Percentiles rank a stretch among this genome's conserved stretches.
Evolutionary conservation across 2,329 filamentous ascomycete genomes (phyloP).

Genomic region (Calonectria pteridis): DNA sequence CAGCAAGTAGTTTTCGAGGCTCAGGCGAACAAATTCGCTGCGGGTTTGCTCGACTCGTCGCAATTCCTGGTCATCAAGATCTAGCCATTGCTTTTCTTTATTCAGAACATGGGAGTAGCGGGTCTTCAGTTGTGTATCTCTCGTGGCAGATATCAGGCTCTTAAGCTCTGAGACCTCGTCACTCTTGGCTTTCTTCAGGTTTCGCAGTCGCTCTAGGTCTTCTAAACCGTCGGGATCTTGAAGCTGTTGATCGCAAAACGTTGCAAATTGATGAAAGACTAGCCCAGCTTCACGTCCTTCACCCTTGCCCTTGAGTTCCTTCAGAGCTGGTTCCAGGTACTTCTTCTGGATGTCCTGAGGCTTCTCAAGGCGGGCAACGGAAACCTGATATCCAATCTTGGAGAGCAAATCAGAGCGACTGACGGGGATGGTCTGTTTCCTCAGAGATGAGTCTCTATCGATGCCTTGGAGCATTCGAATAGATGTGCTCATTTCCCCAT

Average conservation of each 20-base stretch:
- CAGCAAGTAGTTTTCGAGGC: conserved; percentile 92
- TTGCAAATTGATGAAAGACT: conserved; percentile 94
- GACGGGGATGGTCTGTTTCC: conserved; percentile 77
- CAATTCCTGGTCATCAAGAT: conserved; percentile 90
- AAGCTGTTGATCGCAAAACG: conserved; percentile 94
- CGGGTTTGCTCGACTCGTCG: conserved; percentile 81
- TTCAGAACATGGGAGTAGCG: conserved; percentile 71
- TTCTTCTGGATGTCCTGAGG: conserved; percentile 89
- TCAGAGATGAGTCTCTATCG: conserved; percentile 68
- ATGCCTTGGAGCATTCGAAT: conserved; percentile 89
- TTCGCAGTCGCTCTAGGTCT: conserved; percentile 85
- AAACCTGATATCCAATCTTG: conserved; percentile 89
- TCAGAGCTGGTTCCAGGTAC: conserved; percentile 87
- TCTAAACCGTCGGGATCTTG: conserved; percentile 87
- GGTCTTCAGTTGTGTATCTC: conserved; percentile 65
- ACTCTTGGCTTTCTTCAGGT: conserved; percentile 82
- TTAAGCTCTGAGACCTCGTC: conserved; percentile 84
- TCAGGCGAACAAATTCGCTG: conserved; percentile 86
- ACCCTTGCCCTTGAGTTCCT: conserved; percentile 77
- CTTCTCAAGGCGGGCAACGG: conserved; percentile 89
- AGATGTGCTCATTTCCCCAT: conserved; percentile 89
- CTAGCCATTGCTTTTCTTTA: conserved; percentile 88
- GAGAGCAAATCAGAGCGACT: conserved; percentile 85
- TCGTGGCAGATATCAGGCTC: conserved; percentile 64
- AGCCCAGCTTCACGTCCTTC: conserved; percentile 82